These are phyloP conservation scores for Pichia sp. DNA, from an alignment of 1,139 yeast genomes.

Conservation along the genomic window DNA sequence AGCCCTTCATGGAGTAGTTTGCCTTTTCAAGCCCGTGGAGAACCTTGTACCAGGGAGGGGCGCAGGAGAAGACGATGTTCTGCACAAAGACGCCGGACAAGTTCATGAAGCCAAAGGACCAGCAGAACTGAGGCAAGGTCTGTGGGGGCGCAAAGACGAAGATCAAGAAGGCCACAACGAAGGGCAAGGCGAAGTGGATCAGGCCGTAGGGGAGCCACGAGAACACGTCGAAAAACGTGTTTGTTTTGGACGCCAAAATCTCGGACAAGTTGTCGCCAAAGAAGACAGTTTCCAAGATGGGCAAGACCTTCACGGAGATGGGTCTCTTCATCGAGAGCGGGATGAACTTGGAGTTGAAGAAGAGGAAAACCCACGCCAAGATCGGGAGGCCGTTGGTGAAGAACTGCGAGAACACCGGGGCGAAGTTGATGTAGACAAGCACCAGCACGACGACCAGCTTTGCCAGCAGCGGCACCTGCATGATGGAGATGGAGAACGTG, in stretches of 20 bases:
- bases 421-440: constrained; percentile 43
- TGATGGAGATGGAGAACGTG: constrained; percentile 29
- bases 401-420: constrained; percentile 83
- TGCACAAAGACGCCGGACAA: constrained; percentile 79
- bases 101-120: constrained; percentile 98
- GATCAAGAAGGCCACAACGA: constrained; percentile 72
- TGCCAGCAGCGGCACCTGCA: constrained; percentile 47
- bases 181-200: constrained; percentile 85
- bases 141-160: constrained; percentile 94
- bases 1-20: constrained; percentile 84
- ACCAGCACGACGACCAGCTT: constrained; percentile 42
- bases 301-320: constrained; percentile 83
- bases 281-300: constrained; percentile 89
- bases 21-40: constrained; percentile 87
- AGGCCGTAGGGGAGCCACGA: constrained; percentile 98
- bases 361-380: constrained; percentile 81
- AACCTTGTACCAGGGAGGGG: constrained; percentile 97
- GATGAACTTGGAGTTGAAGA: constrained; percentile 73
- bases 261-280: constrained; percentile 92
- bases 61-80: constrained; percentile 75
- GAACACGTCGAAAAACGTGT: constrained; percentile 64
- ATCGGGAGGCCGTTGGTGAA: constrained; percentile 83
- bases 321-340: constrained; percentile 81
- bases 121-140: constrained; percentile 77
- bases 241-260: constrained; percentile 73